Evolutionary conservation across 305 asterid genomes (phyloP).

Genomic region (Ilex paraguariensis): DNA sequence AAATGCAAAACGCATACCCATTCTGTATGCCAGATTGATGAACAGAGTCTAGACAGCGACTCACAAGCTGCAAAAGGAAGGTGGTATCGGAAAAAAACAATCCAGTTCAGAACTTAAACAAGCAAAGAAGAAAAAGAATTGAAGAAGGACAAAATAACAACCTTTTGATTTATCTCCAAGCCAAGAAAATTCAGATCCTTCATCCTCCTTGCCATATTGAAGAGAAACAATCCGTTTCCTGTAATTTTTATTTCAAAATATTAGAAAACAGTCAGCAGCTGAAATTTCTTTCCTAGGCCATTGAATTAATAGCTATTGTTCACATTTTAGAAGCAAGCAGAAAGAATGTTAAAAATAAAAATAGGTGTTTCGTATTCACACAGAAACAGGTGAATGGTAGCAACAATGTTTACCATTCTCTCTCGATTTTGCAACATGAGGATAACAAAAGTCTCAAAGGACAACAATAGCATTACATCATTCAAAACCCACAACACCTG

Average conservation of each 20-base stretch:
- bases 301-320: background rate
- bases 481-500: no score
- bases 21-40: conserved; percentile 42
- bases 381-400: background rate
- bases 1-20: conserved; percentile 39
- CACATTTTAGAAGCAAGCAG: no score
- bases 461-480: no score
- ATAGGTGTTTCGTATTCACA: background rate
- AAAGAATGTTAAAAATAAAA: no score
- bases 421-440: no score
- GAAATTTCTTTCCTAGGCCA: conserved; percentile 4
- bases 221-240: conserved; percentile 89
- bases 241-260: conserved; percentile 21
- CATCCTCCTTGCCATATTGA: conserved; percentile 63
- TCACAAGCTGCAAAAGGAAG: conserved; percentile 57
- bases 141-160: conserved; percentile 17
- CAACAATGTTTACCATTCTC: no score
- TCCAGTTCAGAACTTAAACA: conserved; percentile 18
- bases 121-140: conserved; percentile 12
- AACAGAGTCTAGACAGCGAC: conserved; percentile 51
- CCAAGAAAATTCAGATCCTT: conserved; percentile 85
- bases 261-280: background rate
- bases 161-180: conserved; percentile 78
- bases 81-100: conserved; percentile 16
- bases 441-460: no score